These are phyloP conservation scores for Mycena belliarum DNA, from an alignment of 768 basidiomycete species.

Conservation along the genomic window DNA sequence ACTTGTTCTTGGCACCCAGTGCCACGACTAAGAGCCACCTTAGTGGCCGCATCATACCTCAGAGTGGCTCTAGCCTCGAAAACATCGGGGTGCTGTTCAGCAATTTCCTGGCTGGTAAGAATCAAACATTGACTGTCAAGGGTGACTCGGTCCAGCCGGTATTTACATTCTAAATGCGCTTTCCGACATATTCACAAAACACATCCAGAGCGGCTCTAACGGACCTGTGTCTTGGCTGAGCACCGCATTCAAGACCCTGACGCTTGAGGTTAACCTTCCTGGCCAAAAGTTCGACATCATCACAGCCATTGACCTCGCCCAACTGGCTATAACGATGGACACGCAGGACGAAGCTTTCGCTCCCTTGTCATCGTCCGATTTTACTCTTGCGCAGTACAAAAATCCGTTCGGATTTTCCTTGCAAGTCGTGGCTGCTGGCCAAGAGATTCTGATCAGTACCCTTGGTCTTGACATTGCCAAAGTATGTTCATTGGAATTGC, in stretches of 20 bases:
- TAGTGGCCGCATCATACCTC: slow-evolving; percentile 63
- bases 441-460: slow-evolving; percentile 53
- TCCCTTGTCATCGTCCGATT: slow-evolving; percentile 57
- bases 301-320: slow-evolving; percentile 59
- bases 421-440: slow-evolving; percentile 57
- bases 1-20: slow-evolving; percentile 52
- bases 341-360: slow-evolving; percentile 56
- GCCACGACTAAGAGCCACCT: slow-evolving; percentile 53
- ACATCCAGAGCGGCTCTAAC: slow-evolving; percentile 39
- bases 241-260: slow-evolving; percentile 68
- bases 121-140: slow-evolving; percentile 58
- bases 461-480: slow-evolving; percentile 53
- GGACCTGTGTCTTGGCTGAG: slow-evolving; percentile 62
- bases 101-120: slow-evolving; percentile 61
- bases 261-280: slow-evolving; percentile 60
- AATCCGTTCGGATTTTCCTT: slow-evolving; percentile 80
- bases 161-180: not conserved
- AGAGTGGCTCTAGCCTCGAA: slow-evolving; percentile 54
- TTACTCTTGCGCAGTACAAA: slow-evolving; percentile 58
- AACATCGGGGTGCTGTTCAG: slow-evolving; percentile 66
- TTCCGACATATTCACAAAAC: not conserved
- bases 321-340: slow-evolving; percentile 55
- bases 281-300: slow-evolving; percentile 65
- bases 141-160: slow-evolving; percentile 62
- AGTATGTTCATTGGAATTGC: slow-evolving; percentile 34